phyloP scores from a whole-genome alignment of 1,284 basidiomycete species.

The Prillingera fragicola region DNA sequence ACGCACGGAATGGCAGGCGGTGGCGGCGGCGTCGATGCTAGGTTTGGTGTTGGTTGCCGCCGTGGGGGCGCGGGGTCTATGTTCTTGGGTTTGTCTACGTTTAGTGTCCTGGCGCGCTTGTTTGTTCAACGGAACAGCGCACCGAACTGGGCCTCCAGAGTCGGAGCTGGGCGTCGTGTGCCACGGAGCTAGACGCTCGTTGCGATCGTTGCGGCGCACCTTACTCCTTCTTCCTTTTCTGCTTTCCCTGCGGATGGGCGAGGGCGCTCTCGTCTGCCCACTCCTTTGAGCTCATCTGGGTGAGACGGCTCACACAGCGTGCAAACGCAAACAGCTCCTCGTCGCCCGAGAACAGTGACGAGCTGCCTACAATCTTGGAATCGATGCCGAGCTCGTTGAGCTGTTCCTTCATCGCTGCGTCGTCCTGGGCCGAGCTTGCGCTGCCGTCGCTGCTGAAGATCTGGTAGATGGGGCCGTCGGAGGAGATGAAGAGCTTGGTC shows the following conservation, averaged over 20 bases:
- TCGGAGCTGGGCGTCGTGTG: too few relatives aligned
- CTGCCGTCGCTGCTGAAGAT: constrained; percentile 71
- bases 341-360: constrained; percentile 84
- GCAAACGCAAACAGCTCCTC: constrained; percentile 95
- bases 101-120: neutral
- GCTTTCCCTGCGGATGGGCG: constrained; percentile 4
- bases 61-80: too few relatives aligned
- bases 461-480: constrained; percentile 79
- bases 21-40: too few relatives aligned
- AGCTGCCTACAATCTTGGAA: constrained; percentile 65
- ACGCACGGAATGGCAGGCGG: too few relatives aligned
- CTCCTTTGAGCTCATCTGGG: constrained; percentile 64
- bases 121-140: too few relatives aligned
- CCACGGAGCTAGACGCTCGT: neutral
- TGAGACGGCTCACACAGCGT: constrained; percentile 79
- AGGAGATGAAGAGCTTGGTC: constrained; percentile 84
- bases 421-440: constrained; percentile 23
- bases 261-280: constrained; percentile 19
- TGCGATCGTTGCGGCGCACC: neutral
- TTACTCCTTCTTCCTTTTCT: neutral
- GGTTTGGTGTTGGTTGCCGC: too few relatives aligned
- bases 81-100: neutral
- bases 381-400: constrained; percentile 60
- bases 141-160: too few relatives aligned
- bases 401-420: constrained; percentile 60